Evolutionary conservation across 805 yeast genomes (phyloP), one percentile per base, ranked within the genome.

Genomic region (Zygosaccharomyces pseudorouxii): DNA sequence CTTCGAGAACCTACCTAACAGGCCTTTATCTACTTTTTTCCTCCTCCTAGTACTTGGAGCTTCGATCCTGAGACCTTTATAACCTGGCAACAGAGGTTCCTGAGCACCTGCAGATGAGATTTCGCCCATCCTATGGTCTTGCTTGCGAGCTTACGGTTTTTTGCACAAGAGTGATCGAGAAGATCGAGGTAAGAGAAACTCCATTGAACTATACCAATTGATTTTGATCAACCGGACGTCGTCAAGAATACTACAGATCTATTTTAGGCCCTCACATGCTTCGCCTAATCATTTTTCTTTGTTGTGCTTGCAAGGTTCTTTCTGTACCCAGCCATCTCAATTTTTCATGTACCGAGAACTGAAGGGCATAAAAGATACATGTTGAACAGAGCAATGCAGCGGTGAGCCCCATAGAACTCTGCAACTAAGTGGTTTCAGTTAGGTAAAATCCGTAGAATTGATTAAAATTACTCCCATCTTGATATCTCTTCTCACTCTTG

Each of bases 1-100:
- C 19, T 49, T 46, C 16, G 47, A 45, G 33, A 42, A 48, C n/a
- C 31, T 38, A 33, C 50, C 39, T 43, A 51, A 22, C 8, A 40
- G 7, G n/a, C 47, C 47, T 29, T 4, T 41, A 29, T 7, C 27
- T 16, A 4, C 14, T 30, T 14, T 42, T 20, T 28, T 33, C n/a
- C 41, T 36, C 5, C 43, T 29, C 29, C 47, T 37, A 9, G 20
- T 29, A 12, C 30, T 38, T 20, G 47, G 41, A 20, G 47, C 42
- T 10, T 19, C 42, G 25, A 38, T 22, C 31, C 22, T 27, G n/a
- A 38, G 18, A 16, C 42, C 38, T 23, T 28, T 47, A 5, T 9
- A 11, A n/a, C 37, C 18, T 2, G 44, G 10, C 2, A 41, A 25
- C 28, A 41, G 20, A 18, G 44, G 44, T 33, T 41, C 44, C 10